A percentile compares a stretch with the other conserved stretches of the same genome.
phyloP scores from a whole-genome alignment of 2,329 filamentous ascomycete species.

The Geoglossum cookeanum region DNA sequence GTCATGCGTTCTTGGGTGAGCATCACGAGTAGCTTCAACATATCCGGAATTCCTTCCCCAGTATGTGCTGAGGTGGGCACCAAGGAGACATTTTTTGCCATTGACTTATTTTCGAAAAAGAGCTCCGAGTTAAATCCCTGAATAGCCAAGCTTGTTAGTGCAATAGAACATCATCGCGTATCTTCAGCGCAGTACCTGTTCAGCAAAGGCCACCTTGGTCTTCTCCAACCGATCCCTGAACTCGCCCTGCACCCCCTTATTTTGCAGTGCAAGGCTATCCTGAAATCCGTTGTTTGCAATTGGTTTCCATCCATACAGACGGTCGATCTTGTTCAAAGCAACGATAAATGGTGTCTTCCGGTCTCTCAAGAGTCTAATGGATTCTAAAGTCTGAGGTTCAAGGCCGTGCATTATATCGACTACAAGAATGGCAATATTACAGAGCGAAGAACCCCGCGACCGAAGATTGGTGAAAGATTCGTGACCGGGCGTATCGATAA shows the following conservation, averaged over 20 bases:
- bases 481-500: conserved; percentile 98
- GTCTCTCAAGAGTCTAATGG: conserved; percentile 83
- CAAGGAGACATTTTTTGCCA: conserved; percentile 86
- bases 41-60: conserved; percentile 96
- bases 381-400: conserved; percentile 91
- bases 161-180: neutral
- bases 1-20: conserved; percentile 97
- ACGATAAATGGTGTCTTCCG: conserved; percentile 96
- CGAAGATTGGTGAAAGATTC: conserved; percentile 98
- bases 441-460: conserved; percentile 90
- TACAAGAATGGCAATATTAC: conserved; percentile 97
- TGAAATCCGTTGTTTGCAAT: conserved; percentile 97
- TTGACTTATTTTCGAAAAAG: conserved; percentile 94
- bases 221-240: conserved; percentile 78
- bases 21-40: conserved; percentile 86
- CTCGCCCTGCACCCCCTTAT: conserved; percentile 82
- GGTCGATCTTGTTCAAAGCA: conserved; percentile 98
- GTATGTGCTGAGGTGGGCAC: conserved; percentile 95
- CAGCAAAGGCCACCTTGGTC: conserved; percentile 84
- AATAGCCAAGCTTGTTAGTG: neutral
- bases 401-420: conserved; percentile 99
- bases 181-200: conserved; percentile 28
- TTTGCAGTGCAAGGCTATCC: conserved; percentile 76
- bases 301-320: conserved; percentile 97
- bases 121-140: conserved; percentile 93